These are phyloP conservation scores for Trichoderma arundinaceum DNA, from an alignment of 2,329 filamentous ascomycete genomes.

Conservation along the genomic window DNA sequence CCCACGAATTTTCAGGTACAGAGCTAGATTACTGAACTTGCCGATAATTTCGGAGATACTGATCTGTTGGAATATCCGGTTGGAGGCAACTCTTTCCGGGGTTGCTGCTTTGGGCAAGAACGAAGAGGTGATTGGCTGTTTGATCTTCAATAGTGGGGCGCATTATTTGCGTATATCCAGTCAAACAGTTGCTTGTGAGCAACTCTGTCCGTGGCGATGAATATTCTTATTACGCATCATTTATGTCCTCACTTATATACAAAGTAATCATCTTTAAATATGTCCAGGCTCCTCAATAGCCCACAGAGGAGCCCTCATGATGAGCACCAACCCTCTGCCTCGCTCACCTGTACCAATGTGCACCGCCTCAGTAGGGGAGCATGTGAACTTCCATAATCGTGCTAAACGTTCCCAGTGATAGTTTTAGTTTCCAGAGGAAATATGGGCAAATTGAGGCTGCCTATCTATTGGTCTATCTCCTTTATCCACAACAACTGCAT, in stretches of 20 bases:
- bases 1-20: background rate
- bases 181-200: background rate
- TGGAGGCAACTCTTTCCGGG: slow-evolving; percentile 9
- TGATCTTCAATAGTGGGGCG: background rate
- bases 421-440: too few species aligned
- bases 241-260: background rate
- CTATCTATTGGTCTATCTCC: too few species aligned
- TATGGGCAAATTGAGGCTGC: too few species aligned
- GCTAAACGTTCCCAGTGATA: too few species aligned
- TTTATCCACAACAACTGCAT: too few species aligned
- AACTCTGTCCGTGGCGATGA: background rate
- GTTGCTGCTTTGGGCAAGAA: background rate
- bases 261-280: background rate
- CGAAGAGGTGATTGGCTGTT: background rate
- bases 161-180: background rate
- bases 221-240: background rate
- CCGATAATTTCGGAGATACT: slow-evolving; percentile 7
- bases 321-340: too few species aligned
- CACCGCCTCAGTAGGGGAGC: too few species aligned
- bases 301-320: too few species aligned
- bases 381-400: too few species aligned
- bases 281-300: background rate
- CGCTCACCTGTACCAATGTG: too few species aligned
- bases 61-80: background rate
- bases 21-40: slow-evolving; percentile 8